Evolutionary conservation across 2,329 filamentous ascomycete genomes (phyloP).

Genomic region (Phialophora expanda): DNA sequence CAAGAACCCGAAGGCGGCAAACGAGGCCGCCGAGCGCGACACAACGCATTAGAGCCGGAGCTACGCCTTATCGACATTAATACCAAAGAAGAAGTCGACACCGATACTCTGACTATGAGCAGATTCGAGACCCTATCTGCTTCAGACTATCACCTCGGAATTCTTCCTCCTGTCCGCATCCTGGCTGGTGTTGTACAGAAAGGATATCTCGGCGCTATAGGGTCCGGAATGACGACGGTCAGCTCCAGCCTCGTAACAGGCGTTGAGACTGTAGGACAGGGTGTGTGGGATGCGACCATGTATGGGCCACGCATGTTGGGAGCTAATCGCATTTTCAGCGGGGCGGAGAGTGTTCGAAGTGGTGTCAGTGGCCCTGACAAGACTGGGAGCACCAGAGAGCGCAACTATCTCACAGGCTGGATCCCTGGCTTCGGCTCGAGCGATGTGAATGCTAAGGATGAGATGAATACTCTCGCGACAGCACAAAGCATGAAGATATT

Average conservation of each 20-base stretch:
- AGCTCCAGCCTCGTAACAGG: slow-evolving; percentile 47
- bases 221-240: slow-evolving; percentile 48
- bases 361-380: slow-evolving; percentile 58
- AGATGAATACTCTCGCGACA: slow-evolving; percentile 56
- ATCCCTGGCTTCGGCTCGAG: slow-evolving; percentile 50
- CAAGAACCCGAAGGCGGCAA: slow-evolving; percentile 50
- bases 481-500: slow-evolving; percentile 78
- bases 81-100: slow-evolving; percentile 81
- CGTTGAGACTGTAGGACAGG: slow-evolving; percentile 61
- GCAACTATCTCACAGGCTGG: slow-evolving; percentile 62
- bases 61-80: slow-evolving; percentile 87
- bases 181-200: slow-evolving; percentile 68
- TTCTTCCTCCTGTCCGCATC: slow-evolving; percentile 77
- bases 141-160: slow-evolving; percentile 87
- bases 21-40: slow-evolving; percentile 60
- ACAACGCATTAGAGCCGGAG: slow-evolving; percentile 84
- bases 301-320: slow-evolving; percentile 74
- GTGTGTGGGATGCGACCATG: slow-evolving; percentile 89
- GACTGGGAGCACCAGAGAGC: slow-evolving; percentile 51
- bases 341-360: slow-evolving; percentile 74
- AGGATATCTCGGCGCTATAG: slow-evolving; percentile 77
- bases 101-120: slow-evolving; percentile 82
- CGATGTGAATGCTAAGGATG: slow-evolving; percentile 46
- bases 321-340: slow-evolving; percentile 66
- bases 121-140: slow-evolving; percentile 84